Evolutionary conservation across 2,329 filamentous ascomycete species (phyloP), one percentile per base, ranked within the genome.

Genomic region (Talaromyces atroroseus): DNA sequence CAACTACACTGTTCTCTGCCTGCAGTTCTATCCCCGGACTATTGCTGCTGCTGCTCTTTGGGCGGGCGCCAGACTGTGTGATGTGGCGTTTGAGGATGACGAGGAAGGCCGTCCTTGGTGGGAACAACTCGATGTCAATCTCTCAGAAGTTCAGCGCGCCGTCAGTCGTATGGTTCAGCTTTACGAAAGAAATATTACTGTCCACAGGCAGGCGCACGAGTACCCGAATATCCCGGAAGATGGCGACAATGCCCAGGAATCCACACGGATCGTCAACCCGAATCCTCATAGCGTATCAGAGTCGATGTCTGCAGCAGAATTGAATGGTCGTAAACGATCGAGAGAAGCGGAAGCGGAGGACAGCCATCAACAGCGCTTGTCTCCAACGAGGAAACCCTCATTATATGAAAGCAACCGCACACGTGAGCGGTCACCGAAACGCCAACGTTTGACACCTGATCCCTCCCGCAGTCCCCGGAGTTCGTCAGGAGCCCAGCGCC

Each of bases 41-140:
- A 89, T 97, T 53, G 91, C 92, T 16, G 88, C 92, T 32, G 87
- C 85, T 24, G 87, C 91, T 18, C 82, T 99, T 24, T 96, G 95
- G 74, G 94, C 92, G 59, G 90, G 89, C 5, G 88, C 89, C 57
- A 84, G 85, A 45, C 86, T 91, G 65, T 88, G 85, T 32, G 80
- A 83, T 36, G 80, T 90, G 34, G 82, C 80, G n/a, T 86, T 97
- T 55, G 76, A 79, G 10, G 87, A 90, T 61, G 89, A 95, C 63
- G 78, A 87, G 44, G 76, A 85, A 52, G 89, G 88, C 38, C 81
- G 84, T 63, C 81, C 92, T 0, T 99, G 94, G 94, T 99, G 92
- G 92, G 86, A 86, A 58, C 81, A 83, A 56, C 75, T 96, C 52
- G 83, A 84, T 34, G 88, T 91, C 36, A 82, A 85, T 60, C 79